phyloP scores from a whole-genome alignment of 169 alveolate species.

The Hepatocystis sp. region DNA sequence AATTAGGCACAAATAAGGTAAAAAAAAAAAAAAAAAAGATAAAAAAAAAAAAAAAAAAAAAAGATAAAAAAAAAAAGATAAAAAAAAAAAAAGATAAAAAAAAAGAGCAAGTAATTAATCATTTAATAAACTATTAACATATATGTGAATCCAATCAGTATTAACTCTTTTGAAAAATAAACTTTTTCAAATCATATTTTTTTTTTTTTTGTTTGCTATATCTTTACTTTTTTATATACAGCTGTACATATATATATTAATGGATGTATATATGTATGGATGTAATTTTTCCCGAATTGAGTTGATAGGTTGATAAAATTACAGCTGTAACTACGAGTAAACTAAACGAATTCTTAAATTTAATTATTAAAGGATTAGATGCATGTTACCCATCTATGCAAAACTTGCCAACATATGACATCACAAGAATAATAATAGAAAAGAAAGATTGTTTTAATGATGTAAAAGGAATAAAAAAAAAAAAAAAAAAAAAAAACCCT shows the following conservation, averaged over 20 bases:
- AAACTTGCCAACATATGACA: conserved; percentile 95
- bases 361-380: conserved; percentile 93
- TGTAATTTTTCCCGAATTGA: conserved; percentile 33
- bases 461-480: conserved; percentile 10
- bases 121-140: too few relatives aligned
- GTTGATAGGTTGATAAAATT: conserved; percentile 81
- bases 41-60: too few relatives aligned
- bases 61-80: neutral
- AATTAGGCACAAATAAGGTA: conserved; percentile 86
- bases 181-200: too few relatives aligned
- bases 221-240: too few relatives aligned
- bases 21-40: conserved; percentile 11
- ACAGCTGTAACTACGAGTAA: conserved; percentile 78
- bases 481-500: neutral
- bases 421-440: conserved; percentile 90
- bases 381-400: conserved; percentile 96
- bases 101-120: too few relatives aligned
- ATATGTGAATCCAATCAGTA: too few relatives aligned
- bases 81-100: too few relatives aligned
- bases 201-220: too few relatives aligned
- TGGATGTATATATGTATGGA: too few relatives aligned
- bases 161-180: too few relatives aligned
- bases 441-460: conserved; percentile 88
- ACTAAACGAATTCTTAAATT: conserved; percentile 87
- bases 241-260: too few relatives aligned